Evolutionary conservation across 306 rosid genomes (phyloP).

Genomic region (Pterocarpus santalinus): DNA sequence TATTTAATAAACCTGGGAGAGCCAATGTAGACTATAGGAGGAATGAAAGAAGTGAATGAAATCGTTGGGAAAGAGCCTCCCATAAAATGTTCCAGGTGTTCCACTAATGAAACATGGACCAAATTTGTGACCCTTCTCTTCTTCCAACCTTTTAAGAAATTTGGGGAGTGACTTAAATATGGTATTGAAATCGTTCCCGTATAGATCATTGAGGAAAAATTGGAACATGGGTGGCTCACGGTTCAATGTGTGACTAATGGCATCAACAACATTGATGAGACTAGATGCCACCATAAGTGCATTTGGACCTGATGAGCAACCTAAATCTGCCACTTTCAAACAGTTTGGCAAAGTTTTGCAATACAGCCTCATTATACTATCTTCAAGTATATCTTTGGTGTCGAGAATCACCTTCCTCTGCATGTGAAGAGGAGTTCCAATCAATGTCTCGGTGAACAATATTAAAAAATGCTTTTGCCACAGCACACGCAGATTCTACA

Average conservation of each 20-base stretch:
- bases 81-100: constrained; percentile 66
- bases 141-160: constrained; percentile 33
- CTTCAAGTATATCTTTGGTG: constrained; percentile 38
- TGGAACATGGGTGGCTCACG: constrained; percentile 35
- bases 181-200: constrained; percentile 61
- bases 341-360: not conserved
- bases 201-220: constrained; percentile 63
- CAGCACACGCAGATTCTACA: not conserved
- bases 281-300: constrained; percentile 24
- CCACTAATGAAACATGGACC: constrained; percentile 55
- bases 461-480: not conserved
- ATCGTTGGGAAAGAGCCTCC: constrained; percentile 55
- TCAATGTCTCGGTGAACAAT: not conserved
- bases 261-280: not conserved
- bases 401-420: no score
- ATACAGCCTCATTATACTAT: not conserved
- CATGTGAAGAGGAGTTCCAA: not conserved
- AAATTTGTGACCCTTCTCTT: not conserved
- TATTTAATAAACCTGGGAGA: constrained; percentile 40
- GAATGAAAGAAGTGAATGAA: constrained; percentile 61
- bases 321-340: not conserved
- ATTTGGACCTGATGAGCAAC: constrained; percentile 23
- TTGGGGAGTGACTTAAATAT: constrained; percentile 50
- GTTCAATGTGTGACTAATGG: not conserved
- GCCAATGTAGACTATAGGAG: constrained; percentile 59